These are phyloP conservation scores for Russula sp. DNA, from an alignment of 768 basidiomycete species.

Conservation along the genomic window DNA sequence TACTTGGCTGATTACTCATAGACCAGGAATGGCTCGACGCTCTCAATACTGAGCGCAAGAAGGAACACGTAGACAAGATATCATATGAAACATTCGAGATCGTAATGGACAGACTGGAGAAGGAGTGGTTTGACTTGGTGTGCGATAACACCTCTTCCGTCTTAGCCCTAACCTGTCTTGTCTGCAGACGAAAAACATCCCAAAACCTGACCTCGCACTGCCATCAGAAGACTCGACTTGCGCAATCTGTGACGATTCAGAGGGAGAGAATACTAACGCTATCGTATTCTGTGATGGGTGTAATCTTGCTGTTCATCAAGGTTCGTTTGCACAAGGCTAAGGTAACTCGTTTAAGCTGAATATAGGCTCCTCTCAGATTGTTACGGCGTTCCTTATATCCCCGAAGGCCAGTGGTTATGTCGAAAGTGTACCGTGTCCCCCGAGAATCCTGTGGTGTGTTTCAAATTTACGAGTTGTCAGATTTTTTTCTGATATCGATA, in stretches of 20 bases:
- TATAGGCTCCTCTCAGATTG: slow-evolving; percentile 60
- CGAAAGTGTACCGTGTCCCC: slow-evolving; percentile 98
- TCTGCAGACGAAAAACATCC: slow-evolving; percentile 83
- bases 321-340: slow-evolving; percentile 42
- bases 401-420: slow-evolving; percentile 99
- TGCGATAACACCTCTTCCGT: slow-evolving; percentile 33
- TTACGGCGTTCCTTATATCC: slow-evolving; percentile 98
- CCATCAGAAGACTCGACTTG: slow-evolving; percentile 96
- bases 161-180: slow-evolving; percentile 9
- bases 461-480: background rate
- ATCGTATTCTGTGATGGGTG: slow-evolving; percentile 99
- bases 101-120: slow-evolving; percentile 96
- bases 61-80: slow-evolving; percentile 66
- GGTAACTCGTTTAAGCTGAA: background rate
- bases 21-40: slow-evolving; percentile 94
- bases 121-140: slow-evolving; percentile 98
- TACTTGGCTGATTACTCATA: slow-evolving; percentile 35
- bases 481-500: background rate
- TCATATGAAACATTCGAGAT: slow-evolving; percentile 90
- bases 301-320: slow-evolving; percentile 99
- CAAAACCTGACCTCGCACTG: slow-evolving; percentile 80
- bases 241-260: slow-evolving; percentile 96
- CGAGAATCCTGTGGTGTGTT: slow-evolving; percentile 86
- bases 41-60: slow-evolving; percentile 78
- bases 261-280: slow-evolving; percentile 97